Percentiles rank a stretch among this genome's conserved stretches.
These are phyloP conservation scores for Paraurostyla sp. DNA, from an alignment of 73 alveolate genomes.

Conservation along the genomic window DNA sequence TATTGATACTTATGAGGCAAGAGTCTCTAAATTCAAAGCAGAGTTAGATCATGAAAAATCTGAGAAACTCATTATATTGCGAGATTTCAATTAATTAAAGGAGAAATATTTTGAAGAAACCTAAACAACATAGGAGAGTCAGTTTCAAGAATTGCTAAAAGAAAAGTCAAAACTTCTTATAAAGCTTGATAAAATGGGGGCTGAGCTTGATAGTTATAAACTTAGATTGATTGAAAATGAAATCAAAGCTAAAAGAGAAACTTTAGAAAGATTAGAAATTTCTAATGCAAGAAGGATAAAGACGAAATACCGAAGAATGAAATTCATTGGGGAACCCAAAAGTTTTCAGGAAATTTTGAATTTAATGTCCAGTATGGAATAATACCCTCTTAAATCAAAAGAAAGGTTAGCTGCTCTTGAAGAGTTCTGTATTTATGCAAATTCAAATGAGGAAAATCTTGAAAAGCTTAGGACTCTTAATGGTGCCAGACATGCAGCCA, in stretches of 20 bases:
- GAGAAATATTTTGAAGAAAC: slow-evolving; percentile 48
- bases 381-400: slow-evolving; percentile 62
- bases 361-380: slow-evolving; percentile 60
- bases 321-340: slow-evolving; percentile 71
- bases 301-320: slow-evolving; percentile 67
- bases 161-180: slow-evolving; percentile 46
- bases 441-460: slow-evolving; percentile 60
- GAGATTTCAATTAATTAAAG: slow-evolving; percentile 56
- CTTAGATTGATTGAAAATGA: slow-evolving; percentile 69
- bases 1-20: slow-evolving; percentile 61
- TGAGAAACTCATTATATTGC: slow-evolving; percentile 47
- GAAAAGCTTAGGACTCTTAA: slow-evolving; percentile 68
- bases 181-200: slow-evolving; percentile 62
- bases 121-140: neutral
- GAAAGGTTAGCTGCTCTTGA: slow-evolving; percentile 71
- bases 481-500: slow-evolving; percentile 72
- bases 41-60: slow-evolving; percentile 59
- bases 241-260: slow-evolving; percentile 64
- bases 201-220: slow-evolving; percentile 68
- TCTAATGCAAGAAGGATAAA: slow-evolving; percentile 71
- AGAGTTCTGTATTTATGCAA: slow-evolving; percentile 68
- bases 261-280: slow-evolving; percentile 64
- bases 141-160: neutral
- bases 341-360: slow-evolving; percentile 57
- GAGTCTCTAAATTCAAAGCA: slow-evolving; percentile 51